phyloP scores from a whole-genome alignment of 176 grass and related monocot species.

The Avena sativa region DNA sequence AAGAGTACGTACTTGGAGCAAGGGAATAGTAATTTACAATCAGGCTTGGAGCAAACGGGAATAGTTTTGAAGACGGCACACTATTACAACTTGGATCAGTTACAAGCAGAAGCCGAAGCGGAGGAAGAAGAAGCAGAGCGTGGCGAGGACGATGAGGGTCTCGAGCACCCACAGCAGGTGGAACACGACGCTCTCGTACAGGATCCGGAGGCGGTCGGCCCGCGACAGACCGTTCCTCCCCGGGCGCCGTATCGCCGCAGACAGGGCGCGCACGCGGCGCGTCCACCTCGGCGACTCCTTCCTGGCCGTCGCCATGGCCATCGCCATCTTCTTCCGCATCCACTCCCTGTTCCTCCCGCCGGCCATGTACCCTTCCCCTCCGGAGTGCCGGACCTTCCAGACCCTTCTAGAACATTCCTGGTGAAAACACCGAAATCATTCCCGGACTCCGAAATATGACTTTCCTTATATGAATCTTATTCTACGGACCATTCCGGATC shows the following conservation, averaged over 20 bases:
- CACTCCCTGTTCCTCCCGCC: slow-evolving; percentile 50
- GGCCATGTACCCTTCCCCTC: slow-evolving; percentile 4
- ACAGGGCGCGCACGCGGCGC: slow-evolving; percentile 34
- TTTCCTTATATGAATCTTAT: too few species aligned
- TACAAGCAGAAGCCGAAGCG: slow-evolving; percentile 57
- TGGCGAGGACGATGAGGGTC: slow-evolving; percentile 51
- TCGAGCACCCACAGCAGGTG: slow-evolving; percentile 54
- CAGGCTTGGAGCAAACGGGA: too few species aligned
- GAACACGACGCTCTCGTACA: slow-evolving; percentile 51
- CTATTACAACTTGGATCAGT: neutral
- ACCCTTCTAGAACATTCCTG: too few species aligned
- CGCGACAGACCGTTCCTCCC: slow-evolving; percentile 25
- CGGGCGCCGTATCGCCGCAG: slow-evolving; percentile 32
- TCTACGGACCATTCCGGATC: too few species aligned
- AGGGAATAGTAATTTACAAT: too few species aligned
- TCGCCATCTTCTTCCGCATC: slow-evolving; percentile 48
- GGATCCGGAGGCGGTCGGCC: slow-evolving; percentile 1
- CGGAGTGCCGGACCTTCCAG: too few species aligned
- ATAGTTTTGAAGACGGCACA: too few species aligned
- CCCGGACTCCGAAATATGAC: too few species aligned
- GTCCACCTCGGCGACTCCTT: slow-evolving; percentile 28
- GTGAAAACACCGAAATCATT: too few species aligned
- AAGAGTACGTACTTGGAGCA: too few species aligned
- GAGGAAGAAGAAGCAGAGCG: slow-evolving; percentile 71
- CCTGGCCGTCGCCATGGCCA: neutral